Conservation (phyloP, 139 green algal species). For the Coccomyxa sp. region DNA sequence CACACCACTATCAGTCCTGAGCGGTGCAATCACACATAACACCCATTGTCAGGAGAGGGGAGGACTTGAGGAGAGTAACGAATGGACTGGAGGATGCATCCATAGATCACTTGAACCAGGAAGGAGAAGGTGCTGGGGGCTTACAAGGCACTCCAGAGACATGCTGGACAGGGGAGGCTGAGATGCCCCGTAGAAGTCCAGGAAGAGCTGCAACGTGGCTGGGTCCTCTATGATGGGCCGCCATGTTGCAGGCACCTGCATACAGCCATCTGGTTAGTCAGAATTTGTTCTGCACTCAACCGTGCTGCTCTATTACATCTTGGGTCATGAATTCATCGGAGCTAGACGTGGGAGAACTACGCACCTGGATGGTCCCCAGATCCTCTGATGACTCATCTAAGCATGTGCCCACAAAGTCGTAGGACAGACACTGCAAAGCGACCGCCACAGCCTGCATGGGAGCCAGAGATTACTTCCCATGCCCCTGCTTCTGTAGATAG, state of each 20-base stretch:
- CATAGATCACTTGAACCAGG: too few relatives aligned
- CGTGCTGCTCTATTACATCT: too few relatives aligned
- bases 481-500: too few relatives aligned
- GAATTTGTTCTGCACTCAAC: too few relatives aligned
- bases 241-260: slow-evolving; percentile 82
- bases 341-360: not conserved
- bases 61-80: too few relatives aligned
- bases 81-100: too few relatives aligned
- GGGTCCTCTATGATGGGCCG: slow-evolving; percentile 79
- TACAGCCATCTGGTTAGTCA: not conserved
- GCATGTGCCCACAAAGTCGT: slow-evolving; percentile 97
- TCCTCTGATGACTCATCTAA: slow-evolving; percentile 94
- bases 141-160: slow-evolving; percentile 76
- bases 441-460: slow-evolving; percentile 65
- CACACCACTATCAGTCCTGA: not conserved
- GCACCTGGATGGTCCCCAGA: slow-evolving; percentile 92
- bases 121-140: too few relatives aligned
- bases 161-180: slow-evolving; percentile 75
- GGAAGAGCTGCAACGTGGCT: slow-evolving; percentile 82
- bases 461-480: too few relatives aligned
- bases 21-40: not conserved
- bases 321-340: too few relatives aligned
- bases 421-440: slow-evolving; percentile 86
- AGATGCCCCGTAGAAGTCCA: slow-evolving; percentile 82
- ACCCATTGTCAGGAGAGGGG: too few relatives aligned